Conservation (phyloP, 352 stramenopile genomes). For the Halophytophthora batemanensis region DNA sequence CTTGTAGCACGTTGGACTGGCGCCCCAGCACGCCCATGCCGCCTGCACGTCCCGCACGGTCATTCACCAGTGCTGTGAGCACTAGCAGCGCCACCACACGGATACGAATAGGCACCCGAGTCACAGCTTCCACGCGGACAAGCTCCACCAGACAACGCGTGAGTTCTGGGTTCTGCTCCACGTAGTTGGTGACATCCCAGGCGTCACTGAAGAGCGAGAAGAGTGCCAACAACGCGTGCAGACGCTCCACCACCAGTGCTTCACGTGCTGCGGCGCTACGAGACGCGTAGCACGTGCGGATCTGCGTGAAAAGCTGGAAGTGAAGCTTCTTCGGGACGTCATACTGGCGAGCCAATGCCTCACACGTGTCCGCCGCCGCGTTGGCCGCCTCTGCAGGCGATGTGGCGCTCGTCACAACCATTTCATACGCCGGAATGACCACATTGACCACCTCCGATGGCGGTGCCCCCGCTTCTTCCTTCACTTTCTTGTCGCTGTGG, state of each 20-base stretch:
- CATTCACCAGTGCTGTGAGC: constrained; percentile 74
- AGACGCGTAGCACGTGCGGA: constrained; percentile 43
- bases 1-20: constrained; percentile 76
- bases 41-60: constrained; percentile 59
- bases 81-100: constrained; percentile 66
- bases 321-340: constrained; percentile 62
- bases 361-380: constrained; percentile 41
- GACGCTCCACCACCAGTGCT: constrained; percentile 55
- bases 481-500: constrained; percentile 19
- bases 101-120: constrained; percentile 56
- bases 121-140: constrained; percentile 64
- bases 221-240: constrained; percentile 66
- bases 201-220: constrained; percentile 78
- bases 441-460: constrained; percentile 38
- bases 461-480: constrained; percentile 2
- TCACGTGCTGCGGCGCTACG: constrained; percentile 34
- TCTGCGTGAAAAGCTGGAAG: constrained; percentile 69
- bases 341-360: constrained; percentile 49
- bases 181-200: constrained; percentile 72
- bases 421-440: constrained; percentile 31
- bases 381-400: constrained; percentile 24
- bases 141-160: constrained; percentile 71
- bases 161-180: constrained; percentile 76
- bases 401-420: constrained; percentile 18
- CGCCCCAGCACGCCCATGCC: constrained; percentile 68